Conservation (phyloP, 495 filamentous ascomycete genomes). For the Penicillium bovifimosum region DNA sequence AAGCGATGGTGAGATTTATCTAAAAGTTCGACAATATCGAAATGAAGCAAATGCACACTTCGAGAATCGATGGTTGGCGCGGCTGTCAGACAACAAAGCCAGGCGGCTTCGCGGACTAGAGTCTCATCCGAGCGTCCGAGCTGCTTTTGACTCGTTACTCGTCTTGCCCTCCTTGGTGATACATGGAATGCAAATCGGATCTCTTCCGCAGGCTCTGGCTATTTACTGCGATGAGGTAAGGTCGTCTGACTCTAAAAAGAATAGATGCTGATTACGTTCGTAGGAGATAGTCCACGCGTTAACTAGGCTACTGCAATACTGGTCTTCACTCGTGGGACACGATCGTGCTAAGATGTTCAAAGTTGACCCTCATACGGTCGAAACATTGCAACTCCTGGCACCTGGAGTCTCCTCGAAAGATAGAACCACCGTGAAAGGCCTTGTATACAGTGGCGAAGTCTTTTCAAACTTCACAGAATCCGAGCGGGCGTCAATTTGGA, state of each 20-base stretch:
- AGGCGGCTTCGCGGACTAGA: slow-evolving; percentile 7
- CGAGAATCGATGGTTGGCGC: slow-evolving; percentile 18
- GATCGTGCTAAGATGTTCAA: slow-evolving; percentile 8
- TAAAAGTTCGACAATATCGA: slow-evolving; percentile 28
- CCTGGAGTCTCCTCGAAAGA: slow-evolving; percentile 10
- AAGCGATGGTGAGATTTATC: no score
- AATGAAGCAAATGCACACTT: slow-evolving; percentile 18
- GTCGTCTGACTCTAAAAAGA: no score
- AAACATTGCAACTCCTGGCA: slow-evolving; percentile 12
- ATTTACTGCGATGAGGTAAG: slow-evolving; percentile 9
- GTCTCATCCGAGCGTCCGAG: not conserved
- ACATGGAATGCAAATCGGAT: slow-evolving; percentile 9
- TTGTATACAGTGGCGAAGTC: slow-evolving; percentile 14
- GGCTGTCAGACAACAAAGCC: slow-evolving; percentile 18
- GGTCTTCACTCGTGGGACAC: slow-evolving; percentile 10
- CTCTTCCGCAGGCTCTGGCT: slow-evolving; percentile 14
- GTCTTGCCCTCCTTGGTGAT: not conserved
- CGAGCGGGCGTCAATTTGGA: slow-evolving; percentile 22
- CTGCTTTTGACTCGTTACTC: slow-evolving; percentile 13
- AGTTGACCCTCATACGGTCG: slow-evolving; percentile 13
- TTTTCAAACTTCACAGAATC: slow-evolving; percentile 21
- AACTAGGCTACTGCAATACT: no score
- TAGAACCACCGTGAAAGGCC: not conserved
- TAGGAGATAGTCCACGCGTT: no score
- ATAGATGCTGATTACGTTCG: no score